Conservation (phyloP, 805 yeast genomes). For the Komagataella kurtzmanii region DNA sequence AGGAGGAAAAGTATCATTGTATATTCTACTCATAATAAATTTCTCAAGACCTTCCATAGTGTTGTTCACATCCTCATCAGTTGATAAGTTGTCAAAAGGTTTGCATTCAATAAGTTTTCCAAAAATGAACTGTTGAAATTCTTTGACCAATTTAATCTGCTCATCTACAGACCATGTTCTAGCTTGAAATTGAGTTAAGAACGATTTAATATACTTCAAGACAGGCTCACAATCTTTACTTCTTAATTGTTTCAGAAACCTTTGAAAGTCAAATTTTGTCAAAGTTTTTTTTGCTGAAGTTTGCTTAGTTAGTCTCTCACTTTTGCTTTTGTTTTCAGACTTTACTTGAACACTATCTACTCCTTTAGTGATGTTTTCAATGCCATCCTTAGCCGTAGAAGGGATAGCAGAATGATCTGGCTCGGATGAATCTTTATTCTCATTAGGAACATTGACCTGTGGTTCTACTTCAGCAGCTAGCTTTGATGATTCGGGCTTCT, state of each 20-base stretch:
- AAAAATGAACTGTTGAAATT: constrained; percentile 63
- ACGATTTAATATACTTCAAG: constrained; percentile 75
- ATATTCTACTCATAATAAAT: constrained; percentile 77
- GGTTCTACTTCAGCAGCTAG: not conserved
- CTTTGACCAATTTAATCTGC: constrained; percentile 62
- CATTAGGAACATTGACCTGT: not conserved
- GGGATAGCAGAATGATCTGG: not conserved
- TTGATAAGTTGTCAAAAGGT: constrained; percentile 60
- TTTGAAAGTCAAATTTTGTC: constrained; percentile 61
- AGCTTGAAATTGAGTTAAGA: constrained; percentile 61
- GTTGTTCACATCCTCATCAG: constrained; percentile 46
- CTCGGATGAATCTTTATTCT: not conserved
- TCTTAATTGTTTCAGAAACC: constrained; percentile 59
- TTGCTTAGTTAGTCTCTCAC: not conserved
- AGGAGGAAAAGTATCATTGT: constrained; percentile 72
- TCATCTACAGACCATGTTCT: constrained; percentile 64
- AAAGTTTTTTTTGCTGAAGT: not conserved
- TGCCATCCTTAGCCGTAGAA: not conserved
- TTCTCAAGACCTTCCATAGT: constrained; percentile 89
- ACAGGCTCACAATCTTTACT: constrained; percentile 77
- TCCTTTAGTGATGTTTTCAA: not conserved
- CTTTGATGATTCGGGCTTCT: not conserved
- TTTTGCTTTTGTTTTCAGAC: not conserved
- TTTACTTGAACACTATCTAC: not conserved
- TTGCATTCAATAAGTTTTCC: constrained; percentile 46